A percentile compares a stretch with the other conserved stretches of the same genome.
phyloP scores from a whole-genome alignment of 2,329 filamentous ascomycete genomes.

The Colletotrichum echinochloae region DNA sequence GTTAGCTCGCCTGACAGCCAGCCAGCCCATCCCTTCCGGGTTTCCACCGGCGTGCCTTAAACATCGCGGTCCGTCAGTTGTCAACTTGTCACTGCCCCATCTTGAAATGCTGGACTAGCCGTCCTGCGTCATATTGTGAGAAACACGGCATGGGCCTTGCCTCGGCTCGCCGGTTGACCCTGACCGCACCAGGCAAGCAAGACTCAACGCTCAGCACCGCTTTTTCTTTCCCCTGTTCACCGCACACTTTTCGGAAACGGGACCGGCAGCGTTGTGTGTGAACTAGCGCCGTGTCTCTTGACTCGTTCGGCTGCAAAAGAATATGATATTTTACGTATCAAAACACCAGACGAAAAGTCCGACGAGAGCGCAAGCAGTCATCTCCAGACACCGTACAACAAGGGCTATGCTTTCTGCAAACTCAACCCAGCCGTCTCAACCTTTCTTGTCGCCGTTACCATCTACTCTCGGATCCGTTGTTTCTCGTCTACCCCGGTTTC shows the following conservation, averaged over 20 bases:
- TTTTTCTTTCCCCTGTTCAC: not conserved
- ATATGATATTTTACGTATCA: slow-evolving; percentile 30
- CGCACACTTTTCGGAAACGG: slow-evolving; percentile 20
- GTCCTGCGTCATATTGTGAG: not conserved
- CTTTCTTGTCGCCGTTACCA: not conserved
- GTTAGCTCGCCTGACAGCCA: not conserved
- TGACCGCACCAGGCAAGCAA: slow-evolving; percentile 5
- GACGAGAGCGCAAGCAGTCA: not conserved
- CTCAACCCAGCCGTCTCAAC: slow-evolving; percentile 24
- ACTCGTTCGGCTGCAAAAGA: slow-evolving; percentile 29
- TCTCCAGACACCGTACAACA: not conserved
- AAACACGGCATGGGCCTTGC: too few species aligned
- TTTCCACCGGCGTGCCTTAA: not conserved
- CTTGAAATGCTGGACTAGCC: too few species aligned
- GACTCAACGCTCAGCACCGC: not conserved
- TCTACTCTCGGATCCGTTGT: slow-evolving; percentile 8
- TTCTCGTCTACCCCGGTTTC: slow-evolving; percentile 12
- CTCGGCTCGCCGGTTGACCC: not conserved
- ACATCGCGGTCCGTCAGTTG: not conserved
- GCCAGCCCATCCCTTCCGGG: not conserved
- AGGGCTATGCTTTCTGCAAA: slow-evolving; percentile 20
- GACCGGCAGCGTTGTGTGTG: slow-evolving; percentile 18
- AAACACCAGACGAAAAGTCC: slow-evolving; percentile 34
- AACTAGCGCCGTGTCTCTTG: slow-evolving; percentile 25
- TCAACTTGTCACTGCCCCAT: not conserved